Percentiles rank a stretch among this genome's conserved stretches.
These are phyloP conservation scores for Ceratobasidium sp. DNA, from an alignment of 1,284 basidiomycete genomes.

Conservation along the genomic window DNA sequence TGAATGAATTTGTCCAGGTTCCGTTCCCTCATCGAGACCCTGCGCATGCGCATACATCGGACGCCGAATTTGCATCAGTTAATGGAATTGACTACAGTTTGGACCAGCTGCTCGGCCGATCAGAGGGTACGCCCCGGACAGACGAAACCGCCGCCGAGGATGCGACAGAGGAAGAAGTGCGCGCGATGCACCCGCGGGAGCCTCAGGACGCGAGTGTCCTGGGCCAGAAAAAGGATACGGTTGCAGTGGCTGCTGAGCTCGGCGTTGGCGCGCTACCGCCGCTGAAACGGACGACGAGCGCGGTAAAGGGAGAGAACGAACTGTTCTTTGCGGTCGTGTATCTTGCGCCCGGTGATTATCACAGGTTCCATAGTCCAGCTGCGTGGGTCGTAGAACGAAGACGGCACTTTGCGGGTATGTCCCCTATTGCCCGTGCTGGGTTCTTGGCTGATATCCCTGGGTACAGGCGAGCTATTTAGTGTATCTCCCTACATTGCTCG, in stretches of 20 bases:
- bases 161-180: constrained; percentile 40
- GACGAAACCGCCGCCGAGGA: constrained; percentile 48
- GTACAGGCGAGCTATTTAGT: constrained; percentile 88
- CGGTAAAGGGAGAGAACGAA: constrained; percentile 75
- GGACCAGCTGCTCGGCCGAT: constrained; percentile 76
- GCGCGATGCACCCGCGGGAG: constrained; percentile 22
- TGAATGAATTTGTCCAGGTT: constrained; percentile 58
- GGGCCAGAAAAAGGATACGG: constrained; percentile 6
- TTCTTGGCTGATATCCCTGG: constrained; percentile 3
- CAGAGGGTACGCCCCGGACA: constrained; percentile 47
- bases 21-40: constrained; percentile 62
- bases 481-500: constrained; percentile 97
- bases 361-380: constrained; percentile 95
- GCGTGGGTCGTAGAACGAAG: constrained; percentile 98
- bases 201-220: constrained; percentile 22
- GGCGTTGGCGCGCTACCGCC: constrained; percentile 61
- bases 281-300: constrained; percentile 49
- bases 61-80: constrained; percentile 93
- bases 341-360: constrained; percentile 98
- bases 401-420: constrained; percentile 88
- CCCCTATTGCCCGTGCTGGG: not conserved
- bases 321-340: constrained; percentile 97
- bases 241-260: constrained; percentile 71
- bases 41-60: constrained; percentile 63
- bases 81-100: constrained; percentile 98